Evolutionary conservation across 129 eudicot genomes (phyloP).

Genomic region (Flaveria trinervia): DNA sequence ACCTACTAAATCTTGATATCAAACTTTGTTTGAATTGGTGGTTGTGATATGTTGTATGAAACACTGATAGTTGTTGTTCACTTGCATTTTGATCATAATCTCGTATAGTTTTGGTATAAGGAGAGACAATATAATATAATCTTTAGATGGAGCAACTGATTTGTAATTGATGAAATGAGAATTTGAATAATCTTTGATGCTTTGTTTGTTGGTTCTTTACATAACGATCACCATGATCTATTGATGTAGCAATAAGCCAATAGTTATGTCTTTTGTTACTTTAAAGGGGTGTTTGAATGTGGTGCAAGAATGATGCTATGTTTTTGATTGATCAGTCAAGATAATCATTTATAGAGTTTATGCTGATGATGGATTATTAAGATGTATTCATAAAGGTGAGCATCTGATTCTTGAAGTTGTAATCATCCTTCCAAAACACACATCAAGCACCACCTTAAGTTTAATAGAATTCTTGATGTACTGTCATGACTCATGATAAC

Average conservation of each 20-base stretch:
- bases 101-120: background rate
- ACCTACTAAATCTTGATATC: slow-evolving; percentile 11
- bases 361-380: background rate
- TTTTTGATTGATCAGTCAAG: background rate
- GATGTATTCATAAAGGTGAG: background rate
- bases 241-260: background rate
- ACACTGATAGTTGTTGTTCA: background rate
- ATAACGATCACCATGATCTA: background rate
- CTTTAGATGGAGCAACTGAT: slow-evolving; percentile 19
- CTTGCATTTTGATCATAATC: background rate
- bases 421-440: background rate
- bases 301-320: background rate
- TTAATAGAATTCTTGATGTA: background rate
- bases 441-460: background rate
- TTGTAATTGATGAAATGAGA: slow-evolving; percentile 25
- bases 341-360: background rate
- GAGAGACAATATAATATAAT: slow-evolving; percentile 12
- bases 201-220: background rate
- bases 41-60: slow-evolving; percentile 18
- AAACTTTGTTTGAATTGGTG: background rate
- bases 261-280: background rate
- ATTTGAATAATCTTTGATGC: slow-evolving; percentile 20
- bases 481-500: background rate
- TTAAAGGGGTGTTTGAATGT: background rate
- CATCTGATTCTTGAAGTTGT: background rate